Conservation (phyloP, 306 rosid genomes). For the Castanospermum australe region DNA sequence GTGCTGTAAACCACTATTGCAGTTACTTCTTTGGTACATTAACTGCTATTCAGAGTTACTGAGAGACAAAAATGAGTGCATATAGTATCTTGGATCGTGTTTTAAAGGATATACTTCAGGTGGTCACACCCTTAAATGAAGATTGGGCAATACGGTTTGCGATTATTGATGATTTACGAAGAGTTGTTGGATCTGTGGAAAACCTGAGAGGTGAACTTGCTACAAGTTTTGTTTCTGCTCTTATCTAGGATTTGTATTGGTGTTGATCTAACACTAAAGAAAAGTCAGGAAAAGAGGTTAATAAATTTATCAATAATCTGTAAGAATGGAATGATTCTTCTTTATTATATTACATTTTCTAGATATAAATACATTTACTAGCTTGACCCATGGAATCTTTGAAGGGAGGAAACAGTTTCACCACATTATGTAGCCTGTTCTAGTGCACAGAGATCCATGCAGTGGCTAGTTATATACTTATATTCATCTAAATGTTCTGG, state of each 20-base stretch:
- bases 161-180: slow-evolving; percentile 48
- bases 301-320: neutral
- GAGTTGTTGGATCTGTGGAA: slow-evolving; percentile 50
- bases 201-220: slow-evolving; percentile 58
- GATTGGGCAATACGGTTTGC: slow-evolving; percentile 57
- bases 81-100: slow-evolving; percentile 42
- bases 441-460: neutral
- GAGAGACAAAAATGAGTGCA: slow-evolving; percentile 46
- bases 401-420: neutral
- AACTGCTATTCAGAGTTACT: neutral
- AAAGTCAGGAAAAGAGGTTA: neutral
- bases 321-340: slow-evolving; percentile 12
- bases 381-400: neutral
- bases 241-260: neutral
- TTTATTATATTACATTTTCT: slow-evolving; percentile 13
- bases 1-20: slow-evolving; percentile 22
- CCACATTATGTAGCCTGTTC: slow-evolving; percentile 10
- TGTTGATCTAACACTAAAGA: neutral
- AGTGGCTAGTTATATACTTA: neutral
- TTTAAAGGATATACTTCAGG: slow-evolving; percentile 51
- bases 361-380: neutral
- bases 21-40: slow-evolving; percentile 9
- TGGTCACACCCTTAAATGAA: slow-evolving; percentile 44
- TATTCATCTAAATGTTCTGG: slow-evolving; percentile 11
- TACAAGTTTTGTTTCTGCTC: neutral